phyloP scores from a whole-genome alignment of 2,329 filamentous ascomycete genomes.

The Myotisia sp. region DNA sequence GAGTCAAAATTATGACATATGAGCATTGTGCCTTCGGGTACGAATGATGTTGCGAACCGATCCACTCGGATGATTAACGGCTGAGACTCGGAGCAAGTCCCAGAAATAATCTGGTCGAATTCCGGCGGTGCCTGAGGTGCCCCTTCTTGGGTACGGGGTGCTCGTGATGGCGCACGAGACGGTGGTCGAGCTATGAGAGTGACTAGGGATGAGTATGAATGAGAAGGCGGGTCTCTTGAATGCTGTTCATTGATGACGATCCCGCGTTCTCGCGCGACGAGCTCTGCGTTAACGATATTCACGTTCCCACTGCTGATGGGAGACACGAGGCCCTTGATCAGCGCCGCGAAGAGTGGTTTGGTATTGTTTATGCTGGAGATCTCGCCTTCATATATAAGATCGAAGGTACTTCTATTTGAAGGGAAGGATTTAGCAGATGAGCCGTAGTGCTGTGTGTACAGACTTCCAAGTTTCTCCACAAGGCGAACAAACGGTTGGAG shows the following conservation, averaged over 20 bases:
- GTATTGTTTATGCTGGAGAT: slow-evolving; percentile 58
- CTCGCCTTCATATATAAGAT: slow-evolving; percentile 64
- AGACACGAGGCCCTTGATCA: slow-evolving; percentile 61
- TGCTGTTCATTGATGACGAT: slow-evolving; percentile 64
- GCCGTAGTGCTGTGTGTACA: slow-evolving; percentile 65
- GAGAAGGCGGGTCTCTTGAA: slow-evolving; percentile 44
- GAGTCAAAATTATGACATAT: slow-evolving; percentile 70
- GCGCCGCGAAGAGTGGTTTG: slow-evolving; percentile 61
- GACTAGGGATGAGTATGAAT: slow-evolving; percentile 56
- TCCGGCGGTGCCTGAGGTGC: slow-evolving; percentile 13
- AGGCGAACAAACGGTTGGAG: slow-evolving; percentile 63
- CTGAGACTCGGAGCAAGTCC: slow-evolving; percentile 24
- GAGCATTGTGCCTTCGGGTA: slow-evolving; percentile 58
- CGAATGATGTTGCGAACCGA: slow-evolving; percentile 59
- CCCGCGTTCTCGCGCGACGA: slow-evolving; percentile 62
- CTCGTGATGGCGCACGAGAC: slow-evolving; percentile 24
- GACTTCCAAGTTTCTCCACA: slow-evolving; percentile 62
- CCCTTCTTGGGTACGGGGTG: slow-evolving; percentile 14
- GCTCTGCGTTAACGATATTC: slow-evolving; percentile 68
- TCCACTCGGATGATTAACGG: slow-evolving; percentile 57
- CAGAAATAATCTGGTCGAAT: slow-evolving; percentile 39
- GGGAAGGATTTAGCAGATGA: slow-evolving; percentile 21
- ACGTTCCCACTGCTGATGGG: slow-evolving; percentile 57
- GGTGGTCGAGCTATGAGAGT: slow-evolving; percentile 46
- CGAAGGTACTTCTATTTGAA: slow-evolving; percentile 53